Evolutionary conservation across 352 stramenopile genomes (phyloP), one percentile per base, ranked within the genome.

Genomic region (Halophytophthora polymorphica): DNA sequence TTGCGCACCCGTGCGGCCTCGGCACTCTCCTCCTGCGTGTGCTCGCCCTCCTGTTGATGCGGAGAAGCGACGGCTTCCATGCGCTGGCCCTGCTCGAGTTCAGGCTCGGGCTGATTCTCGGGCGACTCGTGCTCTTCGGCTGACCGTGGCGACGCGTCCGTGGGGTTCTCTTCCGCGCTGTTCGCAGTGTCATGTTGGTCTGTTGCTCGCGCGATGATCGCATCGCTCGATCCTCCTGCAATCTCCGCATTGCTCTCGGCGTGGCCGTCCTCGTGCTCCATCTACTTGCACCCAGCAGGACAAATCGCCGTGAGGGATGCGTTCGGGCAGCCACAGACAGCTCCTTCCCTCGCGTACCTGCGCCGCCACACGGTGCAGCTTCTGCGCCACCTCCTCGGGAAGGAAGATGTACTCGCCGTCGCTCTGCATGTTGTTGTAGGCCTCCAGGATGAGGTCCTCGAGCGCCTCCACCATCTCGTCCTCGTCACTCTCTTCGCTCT

Each of bases 361-460:
- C 28, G 77, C 61, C 15, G 72, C 67, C 41, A 80, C 68, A n/a
- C 63, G 50, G 49, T 87, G 81, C 8, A 91, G 60, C 48, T 88
- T 88, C 28, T 69, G 64, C 17, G 77, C 76, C 15, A 91, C 76
- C 18, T 89, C 73, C 1, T 76, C 55, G 11, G 81, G 76, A 22
- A 91, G 53, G 34, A 89, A 89, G 48, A 91, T 89, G 55, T 79
- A 78, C 50, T 91, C 81, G 28, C 78, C 81, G 43, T 91, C 81
- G 48, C 77, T 89, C 58, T 91, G 77, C 71, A 91, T 88, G 61
- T 74, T 89, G 53, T 86, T 87, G 60, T 91, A 91, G 34, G 81
- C 81, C 53, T 91, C 81, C 8, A 91, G 61, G 21, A 91, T 85
- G 39, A 89, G 64, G 35, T 88, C 70, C 56, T 91, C 77, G 49